phyloP scores from a whole-genome alignment of 495 filamentous ascomycete species.

The Neurospora sp. region DNA sequence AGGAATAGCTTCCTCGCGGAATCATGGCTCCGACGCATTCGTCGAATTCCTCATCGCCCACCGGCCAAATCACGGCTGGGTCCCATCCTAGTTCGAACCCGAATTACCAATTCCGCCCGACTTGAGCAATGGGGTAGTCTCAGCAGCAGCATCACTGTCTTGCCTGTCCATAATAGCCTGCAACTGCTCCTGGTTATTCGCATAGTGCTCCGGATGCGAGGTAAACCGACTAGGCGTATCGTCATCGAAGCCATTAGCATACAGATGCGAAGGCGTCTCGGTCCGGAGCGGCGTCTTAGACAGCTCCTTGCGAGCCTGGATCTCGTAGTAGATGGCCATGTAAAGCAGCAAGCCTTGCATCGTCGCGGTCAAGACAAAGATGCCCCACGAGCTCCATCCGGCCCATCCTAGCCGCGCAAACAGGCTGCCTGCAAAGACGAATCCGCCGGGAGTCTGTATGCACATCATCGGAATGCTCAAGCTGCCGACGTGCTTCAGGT shows the following conservation, averaged over 20 bases:
- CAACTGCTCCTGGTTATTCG: constrained; percentile 30
- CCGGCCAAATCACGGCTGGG: neutral
- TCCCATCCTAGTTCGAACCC: constrained; percentile 14
- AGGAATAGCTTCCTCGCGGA: neutral
- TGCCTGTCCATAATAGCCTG: constrained; percentile 31
- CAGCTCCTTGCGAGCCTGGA: constrained; percentile 11
- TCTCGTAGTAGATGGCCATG: constrained; percentile 75
- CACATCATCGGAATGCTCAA: constrained; percentile 97
- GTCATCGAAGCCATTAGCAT: constrained; percentile 24
- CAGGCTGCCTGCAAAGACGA: constrained; percentile 80
- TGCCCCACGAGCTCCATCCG: constrained; percentile 93
- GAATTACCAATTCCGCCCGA: constrained; percentile 27
- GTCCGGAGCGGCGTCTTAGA: constrained; percentile 7
- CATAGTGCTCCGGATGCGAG: constrained; percentile 29
- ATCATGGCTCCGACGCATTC: neutral
- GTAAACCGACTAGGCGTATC: constrained; percentile 27
- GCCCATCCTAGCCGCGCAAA: constrained; percentile 66
- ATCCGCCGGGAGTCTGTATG: constrained; percentile 88
- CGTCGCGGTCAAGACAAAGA: constrained; percentile 73
- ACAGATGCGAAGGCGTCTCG: constrained; percentile 12
- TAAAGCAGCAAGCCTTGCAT: constrained; percentile 75
- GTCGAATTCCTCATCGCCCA: neutral
- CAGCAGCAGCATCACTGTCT: constrained; percentile 29
- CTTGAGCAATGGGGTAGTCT: constrained; percentile 33
- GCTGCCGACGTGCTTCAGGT: constrained; percentile 71